A percentile compares a stretch with the other conserved stretches of the same genome.
These are phyloP conservation scores for Apiotrichum domesticum DNA, from an alignment of 1,284 basidiomycete species.

Conservation along the genomic window DNA sequence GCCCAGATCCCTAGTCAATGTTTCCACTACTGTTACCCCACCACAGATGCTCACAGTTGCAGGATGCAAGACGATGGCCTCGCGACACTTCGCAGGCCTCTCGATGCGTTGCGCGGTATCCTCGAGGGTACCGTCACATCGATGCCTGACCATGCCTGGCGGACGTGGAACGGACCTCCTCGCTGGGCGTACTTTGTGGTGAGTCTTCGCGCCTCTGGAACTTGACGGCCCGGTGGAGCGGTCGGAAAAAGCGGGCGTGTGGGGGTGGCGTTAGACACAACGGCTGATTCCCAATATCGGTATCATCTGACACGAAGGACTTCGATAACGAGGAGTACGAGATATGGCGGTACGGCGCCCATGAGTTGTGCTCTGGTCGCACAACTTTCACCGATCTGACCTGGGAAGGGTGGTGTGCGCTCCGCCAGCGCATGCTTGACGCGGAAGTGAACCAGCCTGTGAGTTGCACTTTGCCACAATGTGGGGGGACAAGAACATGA, in stretches of 20 bases:
- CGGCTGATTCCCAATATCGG: too few species aligned
- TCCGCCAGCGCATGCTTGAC: conserved; percentile 6
- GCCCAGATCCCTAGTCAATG: too few species aligned
- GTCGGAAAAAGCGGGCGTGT: too few species aligned
- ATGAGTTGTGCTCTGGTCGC: conserved; percentile 7
- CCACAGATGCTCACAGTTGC: neutral
- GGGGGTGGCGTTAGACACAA: too few species aligned
- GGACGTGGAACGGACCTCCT: conserved; percentile 1
- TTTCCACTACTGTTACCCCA: too few species aligned
- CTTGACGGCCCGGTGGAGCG: too few species aligned
- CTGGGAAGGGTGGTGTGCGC: conserved; percentile 10
- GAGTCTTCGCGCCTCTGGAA: neutral
- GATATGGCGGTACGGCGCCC: conserved; percentile 9
- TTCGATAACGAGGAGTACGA: conserved; percentile 11
- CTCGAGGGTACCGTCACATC: neutral
- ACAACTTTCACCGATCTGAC: conserved; percentile 7
- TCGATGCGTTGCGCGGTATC: conserved; percentile 8
- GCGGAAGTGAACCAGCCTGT: conserved; percentile 1
- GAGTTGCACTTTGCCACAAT: neutral
- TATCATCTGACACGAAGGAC: conserved; percentile 2
- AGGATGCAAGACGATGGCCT: conserved; percentile 7
- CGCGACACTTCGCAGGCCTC: conserved; percentile 4
- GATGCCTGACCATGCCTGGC: conserved; percentile 10
- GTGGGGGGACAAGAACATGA: too few species aligned
- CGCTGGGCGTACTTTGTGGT: conserved; percentile 14